Conservation (phyloP, 208 protist species). For the Trichomonas vaginalis region DNA sequence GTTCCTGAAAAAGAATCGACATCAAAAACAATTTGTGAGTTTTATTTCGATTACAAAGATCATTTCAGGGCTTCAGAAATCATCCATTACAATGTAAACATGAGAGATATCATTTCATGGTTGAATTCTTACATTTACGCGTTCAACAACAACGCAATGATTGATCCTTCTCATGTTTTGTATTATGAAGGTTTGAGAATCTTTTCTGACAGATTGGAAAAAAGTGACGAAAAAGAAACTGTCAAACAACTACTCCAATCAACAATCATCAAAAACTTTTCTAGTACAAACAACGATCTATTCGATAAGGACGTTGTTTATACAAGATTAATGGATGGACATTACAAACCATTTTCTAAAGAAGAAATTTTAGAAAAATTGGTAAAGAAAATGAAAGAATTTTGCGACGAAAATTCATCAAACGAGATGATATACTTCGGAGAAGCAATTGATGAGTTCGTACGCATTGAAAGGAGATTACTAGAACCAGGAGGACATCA, state of each 20-base stretch:
- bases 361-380: not conserved
- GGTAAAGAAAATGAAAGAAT: not conserved
- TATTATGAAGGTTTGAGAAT: conserved; percentile 88
- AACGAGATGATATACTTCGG: conserved; percentile 19
- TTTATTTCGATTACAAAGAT: conserved; percentile 25
- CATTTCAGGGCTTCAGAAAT: conserved; percentile 41
- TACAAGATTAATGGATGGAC: not conserved
- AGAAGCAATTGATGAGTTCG: conserved; percentile 83
- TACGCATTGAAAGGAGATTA: conserved; percentile 91
- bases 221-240: conserved; percentile 70
- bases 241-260: conserved; percentile 52
- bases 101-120: not conserved
- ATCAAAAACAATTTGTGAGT: conserved; percentile 29
- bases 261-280: not conserved
- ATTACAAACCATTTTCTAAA: not conserved
- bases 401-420: not conserved
- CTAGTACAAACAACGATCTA: not conserved
- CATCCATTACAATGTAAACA: conserved; percentile 44
- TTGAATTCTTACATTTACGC: not conserved
- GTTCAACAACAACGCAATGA: not conserved
- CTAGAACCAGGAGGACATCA: conserved; percentile 81
- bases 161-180: conserved; percentile 66
- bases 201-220: conserved; percentile 77
- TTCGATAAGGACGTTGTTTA: not conserved
- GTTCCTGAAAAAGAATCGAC: conserved; percentile 35